These are phyloP conservation scores for Blastobotrys proliferans DNA, from an alignment of 1,139 yeast genomes.

Conservation along the genomic window DNA sequence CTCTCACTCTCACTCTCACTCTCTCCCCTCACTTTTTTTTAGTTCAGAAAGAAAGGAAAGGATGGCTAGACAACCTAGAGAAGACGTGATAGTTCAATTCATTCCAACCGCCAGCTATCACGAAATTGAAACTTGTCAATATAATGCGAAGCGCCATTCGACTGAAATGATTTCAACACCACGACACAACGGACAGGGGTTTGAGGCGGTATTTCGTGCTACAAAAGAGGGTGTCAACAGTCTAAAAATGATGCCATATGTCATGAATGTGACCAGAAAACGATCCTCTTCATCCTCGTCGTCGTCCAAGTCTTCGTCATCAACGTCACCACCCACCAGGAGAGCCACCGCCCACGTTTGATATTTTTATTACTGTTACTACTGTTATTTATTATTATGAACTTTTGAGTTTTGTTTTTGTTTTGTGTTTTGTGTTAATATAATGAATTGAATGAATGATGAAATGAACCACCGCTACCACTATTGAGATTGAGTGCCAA, in stretches of 20 bases:
- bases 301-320: background rate
- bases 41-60: no score
- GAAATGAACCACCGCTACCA: no score
- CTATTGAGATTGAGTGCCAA: no score
- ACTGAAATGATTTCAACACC: slow-evolving; percentile 14
- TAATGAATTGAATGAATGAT: background rate
- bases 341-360: slow-evolving; percentile 1
- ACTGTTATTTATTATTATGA: no score
- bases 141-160: slow-evolving; percentile 8
- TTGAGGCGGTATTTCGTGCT: slow-evolving; percentile 13
- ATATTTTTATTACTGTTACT: no score
- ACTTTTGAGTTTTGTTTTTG: no score
- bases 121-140: slow-evolving; percentile 13
- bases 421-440: background rate
- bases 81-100: slow-evolving; percentile 12
- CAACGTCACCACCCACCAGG: background rate
- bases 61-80: slow-evolving; percentile 8
- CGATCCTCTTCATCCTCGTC: background rate
- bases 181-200: slow-evolving; percentile 14
- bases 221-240: slow-evolving; percentile 11
- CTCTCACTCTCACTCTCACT: no score
- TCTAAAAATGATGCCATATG: slow-evolving; percentile 13
- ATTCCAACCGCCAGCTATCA: slow-evolving; percentile 14
- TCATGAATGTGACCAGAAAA: slow-evolving; percentile 3
- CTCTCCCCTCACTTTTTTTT: no score